These are phyloP conservation scores for Aristolochia californica DNA, from an alignment of 164 flowering plant species.

Conservation along the genomic window DNA sequence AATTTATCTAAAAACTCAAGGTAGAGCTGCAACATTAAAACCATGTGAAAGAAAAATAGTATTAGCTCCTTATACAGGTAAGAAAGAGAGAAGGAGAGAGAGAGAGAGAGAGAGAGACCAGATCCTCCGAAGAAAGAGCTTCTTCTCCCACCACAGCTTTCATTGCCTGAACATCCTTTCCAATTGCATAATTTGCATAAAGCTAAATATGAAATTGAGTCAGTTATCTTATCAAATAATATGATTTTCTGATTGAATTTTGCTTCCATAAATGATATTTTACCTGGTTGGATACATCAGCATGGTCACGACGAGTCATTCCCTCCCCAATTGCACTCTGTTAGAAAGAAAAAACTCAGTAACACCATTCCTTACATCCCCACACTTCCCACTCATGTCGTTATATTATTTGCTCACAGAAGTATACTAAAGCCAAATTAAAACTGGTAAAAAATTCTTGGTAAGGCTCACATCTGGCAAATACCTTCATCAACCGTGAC, in stretches of 20 bases:
- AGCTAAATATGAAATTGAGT: slow-evolving; percentile 30
- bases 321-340: slow-evolving; percentile 99
- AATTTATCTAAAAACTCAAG: slow-evolving; percentile 92
- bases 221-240: too few species aligned
- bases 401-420: too few species aligned
- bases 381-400: too few species aligned
- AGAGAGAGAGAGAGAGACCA: slow-evolving; percentile 37
- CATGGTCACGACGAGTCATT: slow-evolving; percentile 91
- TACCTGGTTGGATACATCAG: slow-evolving; percentile 99
- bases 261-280: not conserved
- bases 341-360: not conserved
- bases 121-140: slow-evolving; percentile 97
- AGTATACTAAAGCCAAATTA: too few species aligned
- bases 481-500: slow-evolving; percentile 95
- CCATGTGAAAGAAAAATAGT: too few species aligned
- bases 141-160: slow-evolving; percentile 99
- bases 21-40: slow-evolving; percentile 52
- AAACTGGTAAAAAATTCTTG: too few species aligned
- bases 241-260: not conserved
- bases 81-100: too few species aligned
- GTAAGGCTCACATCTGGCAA: too few species aligned
- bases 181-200: slow-evolving; percentile 98
- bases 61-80: too few species aligned
- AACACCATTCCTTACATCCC: too few species aligned
- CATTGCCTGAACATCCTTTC: slow-evolving; percentile 99